phyloP scores from a whole-genome alignment of 2,329 filamentous ascomycete genomes.

The Aspergillus latus region DNA sequence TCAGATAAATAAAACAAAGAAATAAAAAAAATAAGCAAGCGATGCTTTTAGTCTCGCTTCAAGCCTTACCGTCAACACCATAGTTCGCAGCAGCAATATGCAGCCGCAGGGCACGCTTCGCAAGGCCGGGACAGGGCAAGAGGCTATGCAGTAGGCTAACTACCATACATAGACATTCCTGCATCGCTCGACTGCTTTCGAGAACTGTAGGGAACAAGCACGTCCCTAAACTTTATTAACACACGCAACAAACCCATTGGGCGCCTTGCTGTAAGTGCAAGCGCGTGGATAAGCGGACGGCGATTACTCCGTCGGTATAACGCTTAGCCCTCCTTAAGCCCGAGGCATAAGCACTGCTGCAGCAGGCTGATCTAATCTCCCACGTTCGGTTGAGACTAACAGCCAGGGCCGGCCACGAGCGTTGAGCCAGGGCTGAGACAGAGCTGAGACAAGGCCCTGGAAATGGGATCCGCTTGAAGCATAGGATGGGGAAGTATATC shows the following conservation, averaged over 20 bases:
- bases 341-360: background rate
- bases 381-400: background rate
- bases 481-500: background rate
- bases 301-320: background rate
- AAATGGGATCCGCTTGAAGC: background rate
- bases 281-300: background rate
- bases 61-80: background rate
- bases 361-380: background rate
- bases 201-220: background rate
- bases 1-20: background rate
- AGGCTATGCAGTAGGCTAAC: background rate
- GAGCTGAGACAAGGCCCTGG: background rate
- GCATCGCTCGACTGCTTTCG: background rate
- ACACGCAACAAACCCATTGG: background rate
- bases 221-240: background rate
- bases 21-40: background rate
- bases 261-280: background rate
- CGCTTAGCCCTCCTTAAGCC: background rate
- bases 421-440: background rate
- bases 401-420: background rate
- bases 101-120: background rate
- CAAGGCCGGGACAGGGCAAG: background rate
- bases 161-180: background rate
- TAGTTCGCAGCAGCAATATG: conserved; percentile 1
- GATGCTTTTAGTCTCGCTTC: background rate